Percentiles rank a stretch among this genome's conserved stretches.
These are phyloP conservation scores for Aspergillus viridinutans DNA, from an alignment of 2,329 filamentous ascomycete genomes.

Conservation along the genomic window DNA sequence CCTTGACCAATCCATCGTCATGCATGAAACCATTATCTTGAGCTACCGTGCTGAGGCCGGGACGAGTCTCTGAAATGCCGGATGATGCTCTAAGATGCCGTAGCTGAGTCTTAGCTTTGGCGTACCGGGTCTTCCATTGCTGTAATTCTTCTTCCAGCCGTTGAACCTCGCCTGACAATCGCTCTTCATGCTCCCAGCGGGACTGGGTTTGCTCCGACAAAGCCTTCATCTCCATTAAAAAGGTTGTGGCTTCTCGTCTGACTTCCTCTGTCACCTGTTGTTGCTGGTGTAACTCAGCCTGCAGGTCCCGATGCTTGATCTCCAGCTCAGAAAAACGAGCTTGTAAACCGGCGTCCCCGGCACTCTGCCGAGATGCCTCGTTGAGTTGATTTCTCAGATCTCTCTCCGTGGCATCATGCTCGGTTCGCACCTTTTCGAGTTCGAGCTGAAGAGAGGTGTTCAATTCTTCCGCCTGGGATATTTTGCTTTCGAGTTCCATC, in stretches of 20 bases:
- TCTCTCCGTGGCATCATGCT: constrained; percentile 61
- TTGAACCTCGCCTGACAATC: constrained; percentile 69
- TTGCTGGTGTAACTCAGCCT: constrained; percentile 65
- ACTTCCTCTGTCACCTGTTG: constrained; percentile 83
- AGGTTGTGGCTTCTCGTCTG: constrained; percentile 73
- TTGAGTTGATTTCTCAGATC: constrained; percentile 63
- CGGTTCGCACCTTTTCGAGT: constrained; percentile 66
- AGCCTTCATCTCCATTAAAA: constrained; percentile 81
- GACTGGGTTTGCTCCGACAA: constrained; percentile 76
- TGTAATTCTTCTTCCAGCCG: constrained; percentile 77
- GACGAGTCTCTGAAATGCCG: constrained; percentile 52
- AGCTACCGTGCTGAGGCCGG: constrained; percentile 48
- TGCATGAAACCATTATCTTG: constrained; percentile 69
- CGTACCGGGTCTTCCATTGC: constrained; percentile 87
- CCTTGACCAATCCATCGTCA: constrained; percentile 75
- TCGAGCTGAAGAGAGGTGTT: constrained; percentile 77
- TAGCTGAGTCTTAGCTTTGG: constrained; percentile 80
- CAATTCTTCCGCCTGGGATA: constrained; percentile 69
- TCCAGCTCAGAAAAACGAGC: constrained; percentile 56
- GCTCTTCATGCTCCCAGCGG: constrained; percentile 76
- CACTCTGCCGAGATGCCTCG: constrained; percentile 19
- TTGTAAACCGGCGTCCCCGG: constrained; percentile 54
- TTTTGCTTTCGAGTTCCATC: constrained; percentile 64
- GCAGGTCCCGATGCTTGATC: constrained; percentile 62
- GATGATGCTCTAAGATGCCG: constrained; percentile 77